Conservation (phyloP, 768 basidiomycete genomes). For the Hortiboletus campestris region DNA sequence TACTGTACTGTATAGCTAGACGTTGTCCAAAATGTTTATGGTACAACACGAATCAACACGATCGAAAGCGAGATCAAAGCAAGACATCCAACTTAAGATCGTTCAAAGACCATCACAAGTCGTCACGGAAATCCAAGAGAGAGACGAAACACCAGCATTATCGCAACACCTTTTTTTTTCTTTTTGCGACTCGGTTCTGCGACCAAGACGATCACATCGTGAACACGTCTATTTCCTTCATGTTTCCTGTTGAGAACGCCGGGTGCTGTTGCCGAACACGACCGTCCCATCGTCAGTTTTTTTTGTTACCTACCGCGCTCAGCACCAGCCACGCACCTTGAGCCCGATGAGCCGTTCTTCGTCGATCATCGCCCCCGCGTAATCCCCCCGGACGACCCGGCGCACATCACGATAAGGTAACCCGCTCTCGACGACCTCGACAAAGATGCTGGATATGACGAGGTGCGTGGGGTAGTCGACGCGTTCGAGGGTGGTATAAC, state of each 20-base stretch:
- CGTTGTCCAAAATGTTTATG: no score
- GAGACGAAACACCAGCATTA: not conserved
- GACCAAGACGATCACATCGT: slow-evolving; percentile 21
- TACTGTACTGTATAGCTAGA: no score
- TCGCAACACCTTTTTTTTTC: not conserved
- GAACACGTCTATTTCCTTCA: slow-evolving; percentile 36
- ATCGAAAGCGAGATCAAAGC: not conserved
- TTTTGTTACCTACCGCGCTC: no score
- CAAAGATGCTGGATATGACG: slow-evolving; percentile 22
- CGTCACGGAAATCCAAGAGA: not conserved
- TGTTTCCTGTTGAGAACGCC: slow-evolving; percentile 31
- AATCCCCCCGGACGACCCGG: slow-evolving; percentile 25
- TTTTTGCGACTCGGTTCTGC: not conserved
- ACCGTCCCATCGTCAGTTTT: no score
- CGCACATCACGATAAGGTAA: slow-evolving; percentile 33
- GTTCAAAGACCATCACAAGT: not conserved
- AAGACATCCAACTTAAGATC: not conserved
- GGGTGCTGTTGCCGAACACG: slow-evolving; percentile 24
- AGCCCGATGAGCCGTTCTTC: slow-evolving; percentile 41
- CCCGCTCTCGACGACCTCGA: slow-evolving; percentile 22
- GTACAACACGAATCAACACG: no score
- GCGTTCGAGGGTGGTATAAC: not conserved
- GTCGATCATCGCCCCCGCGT: slow-evolving; percentile 43
- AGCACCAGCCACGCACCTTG: slow-evolving; percentile 29
- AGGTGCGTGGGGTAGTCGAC: slow-evolving; percentile 14